Base-by-base conservation (phyloP, 169 alveolate genomes). In the Eimeria zaria region DNA sequence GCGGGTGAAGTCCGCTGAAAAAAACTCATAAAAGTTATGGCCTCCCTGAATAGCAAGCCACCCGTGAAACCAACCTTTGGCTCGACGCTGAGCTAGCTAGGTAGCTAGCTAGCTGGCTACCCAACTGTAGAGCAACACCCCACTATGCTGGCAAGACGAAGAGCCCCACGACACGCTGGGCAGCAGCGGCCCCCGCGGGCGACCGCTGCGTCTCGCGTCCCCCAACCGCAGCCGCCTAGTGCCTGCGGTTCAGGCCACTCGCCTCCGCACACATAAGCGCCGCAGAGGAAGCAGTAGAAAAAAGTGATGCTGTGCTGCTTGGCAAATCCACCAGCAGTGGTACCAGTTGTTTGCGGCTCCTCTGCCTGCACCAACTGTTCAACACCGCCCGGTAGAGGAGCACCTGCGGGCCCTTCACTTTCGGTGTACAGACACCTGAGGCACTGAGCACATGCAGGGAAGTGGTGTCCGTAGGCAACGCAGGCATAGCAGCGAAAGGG, bases 161-260 rank as follows among this genome's bases (percentile, higher is more conserved):
- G 93, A 18, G 46, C 62, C 62, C 93, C 93, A 27, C 81, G 33
- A 27, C 81, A 85, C 41, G 11, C 36, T 1, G 93, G 93, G 81
- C 93, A 85, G 64, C 93, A 85, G 41, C 92, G 92, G 46, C 92
- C 92, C 27, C 80, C 67, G 60, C 91, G 91, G 36, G 91, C 24
- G 44, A 53, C 36, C 30, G 92, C 78, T 9, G 39, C 53, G 62
- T 84, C 92, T 4, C 48, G 60, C 22, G 92, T 7, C 58, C 80
- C 74, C 78, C 92, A 60, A 30, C 78, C 92, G 22, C 92, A 84
- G 58, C 92, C 92, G 73, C n/a, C 39, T 3, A 58, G 2, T 53
- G 92, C 92, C 24, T 39, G 73, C 55, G 78, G 53, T 39, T 84
- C 92, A 30, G 92, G 92, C 55, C 48, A 33, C 41, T 58, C 92